phyloP scores from a whole-genome alignment of 305 asterid species.

The Vinca major region DNA sequence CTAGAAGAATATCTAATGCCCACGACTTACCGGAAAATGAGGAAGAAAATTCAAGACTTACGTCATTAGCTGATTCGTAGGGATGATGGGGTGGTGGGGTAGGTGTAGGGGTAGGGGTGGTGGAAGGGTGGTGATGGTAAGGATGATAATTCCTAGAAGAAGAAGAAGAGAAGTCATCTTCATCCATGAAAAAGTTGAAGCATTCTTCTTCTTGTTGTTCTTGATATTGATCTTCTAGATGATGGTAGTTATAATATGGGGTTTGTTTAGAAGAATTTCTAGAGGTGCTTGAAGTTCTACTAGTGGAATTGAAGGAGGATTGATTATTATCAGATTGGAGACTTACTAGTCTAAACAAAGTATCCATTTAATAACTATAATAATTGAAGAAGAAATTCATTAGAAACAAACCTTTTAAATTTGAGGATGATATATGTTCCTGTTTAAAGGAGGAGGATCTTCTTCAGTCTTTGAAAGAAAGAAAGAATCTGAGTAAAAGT shows the following conservation, averaged over 20 bases:
- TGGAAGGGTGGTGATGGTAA: slow-evolving; percentile 21
- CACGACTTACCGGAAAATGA: slow-evolving; percentile 45
- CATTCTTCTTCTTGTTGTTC: slow-evolving; percentile 57
- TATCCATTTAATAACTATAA: slow-evolving; percentile 55
- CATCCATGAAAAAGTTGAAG: slow-evolving; percentile 98
- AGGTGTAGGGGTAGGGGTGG: slow-evolving; percentile 19
- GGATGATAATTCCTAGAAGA: slow-evolving; percentile 43
- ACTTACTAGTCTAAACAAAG: slow-evolving; percentile 79
- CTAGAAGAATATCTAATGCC: slow-evolving; percentile 67
- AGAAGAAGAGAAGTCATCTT: slow-evolving; percentile 79
- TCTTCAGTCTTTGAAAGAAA: not conserved
- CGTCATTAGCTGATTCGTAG: slow-evolving; percentile 30
- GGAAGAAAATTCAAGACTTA: slow-evolving; percentile 46
- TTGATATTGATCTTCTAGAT: not conserved
- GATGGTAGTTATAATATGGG: slow-evolving; percentile 11
- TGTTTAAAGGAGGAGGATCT: too few species aligned
- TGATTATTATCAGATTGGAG: slow-evolving; percentile 52
- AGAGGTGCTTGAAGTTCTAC: slow-evolving; percentile 70
- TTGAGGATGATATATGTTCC: too few species aligned
- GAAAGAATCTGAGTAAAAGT: slow-evolving; percentile 12
- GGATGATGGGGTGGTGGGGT: slow-evolving; percentile 24
- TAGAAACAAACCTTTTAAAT: too few species aligned
- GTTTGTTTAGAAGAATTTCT: slow-evolving; percentile 45
- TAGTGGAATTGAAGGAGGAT: slow-evolving; percentile 58
- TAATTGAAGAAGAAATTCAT: too few species aligned